Evolutionary conservation across 345 rosid genomes (phyloP), one percentile per base, ranked within the genome.

Genomic region (Syzygium grande): DNA sequence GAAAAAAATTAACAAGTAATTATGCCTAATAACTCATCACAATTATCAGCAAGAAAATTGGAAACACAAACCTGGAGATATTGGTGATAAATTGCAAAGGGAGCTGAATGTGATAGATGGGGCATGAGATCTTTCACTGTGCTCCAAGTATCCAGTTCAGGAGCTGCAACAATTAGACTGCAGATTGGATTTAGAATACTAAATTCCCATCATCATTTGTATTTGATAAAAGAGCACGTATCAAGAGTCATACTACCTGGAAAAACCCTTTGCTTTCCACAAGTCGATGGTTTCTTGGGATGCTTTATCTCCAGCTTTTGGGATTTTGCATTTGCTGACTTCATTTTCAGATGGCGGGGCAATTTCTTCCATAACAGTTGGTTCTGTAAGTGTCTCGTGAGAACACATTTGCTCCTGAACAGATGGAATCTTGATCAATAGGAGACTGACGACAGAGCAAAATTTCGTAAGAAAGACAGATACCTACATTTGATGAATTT

Each of bases 51-150:
- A 19, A 51, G 22, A n/a, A 46, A 30, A 52, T 49, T 22, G 46
- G 41, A 30, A 30, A 38, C 88, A 86, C 53, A 51, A 51, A 97
- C 99, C 98, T 96, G 98, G 87, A 97, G 93, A 93, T 95, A 94
- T 89, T 96, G 99, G 90, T 98, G 99, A 89, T 96, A 96, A 46
- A 96, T 95, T 73, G 96, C 99, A 85, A 96, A 96, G 23, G 98
- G 98, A 85, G 99, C 98, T 41, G 99, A 98, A 91, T 91, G 92
- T 21, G 98, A 92, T 84, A 94, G 90, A 79, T 95, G 94, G 43
- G 99, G 98, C 89, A 96, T 89, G 59, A 95, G 92, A 90, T 93
- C 96, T 90, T 96, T 95, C 59, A 92, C 90, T 46, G 92, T 84
- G 86, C 78, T 92, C 97, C 99, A 96, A 52, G 96, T 90, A 89